A percentile compares a stretch with the other conserved stretches of the same genome.
Evolutionary conservation across 352 stramenopile genomes (phyloP).

Genomic region (Thraustotheca clavata): DNA sequence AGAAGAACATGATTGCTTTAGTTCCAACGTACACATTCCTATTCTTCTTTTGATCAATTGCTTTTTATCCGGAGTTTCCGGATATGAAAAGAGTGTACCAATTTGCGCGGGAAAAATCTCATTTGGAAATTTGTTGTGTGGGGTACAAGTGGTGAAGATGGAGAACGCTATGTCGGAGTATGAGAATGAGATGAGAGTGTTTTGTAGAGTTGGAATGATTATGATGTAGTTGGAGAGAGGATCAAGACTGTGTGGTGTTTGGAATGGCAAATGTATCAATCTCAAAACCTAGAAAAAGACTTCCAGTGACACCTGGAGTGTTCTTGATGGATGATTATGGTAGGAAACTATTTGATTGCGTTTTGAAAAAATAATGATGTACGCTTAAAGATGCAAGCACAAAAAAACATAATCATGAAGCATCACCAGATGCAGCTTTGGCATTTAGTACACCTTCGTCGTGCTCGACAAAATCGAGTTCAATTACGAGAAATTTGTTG

Average conservation of each 20-base stretch:
- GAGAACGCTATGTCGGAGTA: no score
- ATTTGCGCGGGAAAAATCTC: no score
- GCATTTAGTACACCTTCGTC: not conserved
- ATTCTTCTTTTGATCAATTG: no score
- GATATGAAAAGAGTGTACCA: no score
- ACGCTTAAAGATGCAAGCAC: not conserved
- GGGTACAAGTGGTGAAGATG: no score
- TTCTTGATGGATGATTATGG: not conserved
- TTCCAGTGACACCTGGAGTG: not conserved
- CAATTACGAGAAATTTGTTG: not conserved
- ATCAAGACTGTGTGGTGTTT: not conserved
- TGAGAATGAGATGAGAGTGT: no score
- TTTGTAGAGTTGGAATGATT: no score
- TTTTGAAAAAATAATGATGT: not conserved
- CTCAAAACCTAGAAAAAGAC: not conserved
- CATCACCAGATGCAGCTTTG: not conserved
- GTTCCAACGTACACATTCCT: no score
- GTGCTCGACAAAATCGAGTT: not conserved
- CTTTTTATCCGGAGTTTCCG: no score
- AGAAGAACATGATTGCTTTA: no score
- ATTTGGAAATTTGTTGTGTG: no score
- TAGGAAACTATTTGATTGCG: not conserved
- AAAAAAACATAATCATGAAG: not conserved
- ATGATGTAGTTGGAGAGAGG: not conserved
- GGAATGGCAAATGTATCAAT: not conserved